A percentile compares a stretch with the other conserved stretches of the same genome.
phyloP scores from a whole-genome alignment of 2,329 filamentous ascomycete genomes.

The Ascochyta pisi region DNA sequence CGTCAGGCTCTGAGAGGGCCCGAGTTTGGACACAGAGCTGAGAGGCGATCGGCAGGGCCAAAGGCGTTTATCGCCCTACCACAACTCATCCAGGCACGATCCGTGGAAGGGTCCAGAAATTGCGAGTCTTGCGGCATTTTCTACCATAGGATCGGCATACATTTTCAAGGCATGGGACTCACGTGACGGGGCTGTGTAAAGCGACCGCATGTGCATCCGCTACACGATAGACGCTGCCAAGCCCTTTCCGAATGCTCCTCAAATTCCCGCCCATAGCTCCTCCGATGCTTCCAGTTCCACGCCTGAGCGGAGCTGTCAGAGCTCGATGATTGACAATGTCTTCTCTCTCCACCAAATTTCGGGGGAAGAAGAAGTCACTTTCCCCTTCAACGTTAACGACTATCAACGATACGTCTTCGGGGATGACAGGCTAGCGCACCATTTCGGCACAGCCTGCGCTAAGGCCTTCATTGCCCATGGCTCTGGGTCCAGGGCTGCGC shows the following conservation, averaged over 20 bases:
- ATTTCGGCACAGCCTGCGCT: constrained; percentile 35
- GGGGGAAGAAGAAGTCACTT: constrained; percentile 20
- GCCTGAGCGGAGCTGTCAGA: constrained; percentile 12
- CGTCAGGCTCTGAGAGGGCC: not conserved
- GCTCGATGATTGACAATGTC: constrained; percentile 32
- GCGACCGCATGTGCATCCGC: constrained; percentile 17
- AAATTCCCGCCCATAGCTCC: constrained; percentile 24
- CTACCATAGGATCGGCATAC: constrained; percentile 16
- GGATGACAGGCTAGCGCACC: constrained; percentile 33
- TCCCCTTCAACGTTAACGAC: constrained; percentile 30
- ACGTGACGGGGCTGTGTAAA: constrained; percentile 24
- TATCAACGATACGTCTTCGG: constrained; percentile 38
- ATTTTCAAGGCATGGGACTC: constrained; percentile 16
- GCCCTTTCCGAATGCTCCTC: constrained; percentile 15
- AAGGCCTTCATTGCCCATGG: constrained; percentile 29
- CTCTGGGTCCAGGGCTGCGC: constrained; percentile 16
- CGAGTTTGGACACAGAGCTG: not conserved
- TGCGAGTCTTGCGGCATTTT: constrained; percentile 19
- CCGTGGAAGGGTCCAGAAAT: constrained; percentile 12
- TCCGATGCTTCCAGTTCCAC: constrained; percentile 6
- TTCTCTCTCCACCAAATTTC: constrained; percentile 28
- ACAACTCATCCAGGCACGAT: constrained; percentile 6
- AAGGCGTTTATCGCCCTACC: not conserved
- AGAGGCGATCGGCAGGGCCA: constrained; percentile 9
- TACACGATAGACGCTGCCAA: constrained; percentile 22